Evolutionary conservation across 495 filamentous ascomycete species (phyloP).

Genomic region (Chaetomidium leptoderma): DNA sequence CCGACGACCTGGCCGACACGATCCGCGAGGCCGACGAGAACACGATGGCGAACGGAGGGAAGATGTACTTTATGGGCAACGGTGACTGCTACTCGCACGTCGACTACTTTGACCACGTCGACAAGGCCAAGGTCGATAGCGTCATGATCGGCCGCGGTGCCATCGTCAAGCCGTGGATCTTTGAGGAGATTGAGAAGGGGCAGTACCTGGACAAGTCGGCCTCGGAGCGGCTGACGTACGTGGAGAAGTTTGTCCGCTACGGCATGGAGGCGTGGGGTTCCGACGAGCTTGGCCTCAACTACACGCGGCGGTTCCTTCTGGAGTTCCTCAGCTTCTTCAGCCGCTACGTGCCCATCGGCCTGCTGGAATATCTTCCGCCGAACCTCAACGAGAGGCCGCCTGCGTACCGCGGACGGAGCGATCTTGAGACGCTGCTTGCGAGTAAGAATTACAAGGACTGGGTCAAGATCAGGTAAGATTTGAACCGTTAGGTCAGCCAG

Average conservation of each 20-base stretch:
- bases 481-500: too few relatives aligned
- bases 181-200: conserved; percentile 86
- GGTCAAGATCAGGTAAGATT: conserved; percentile 90
- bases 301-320: conserved; percentile 81
- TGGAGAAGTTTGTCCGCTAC: conserved; percentile 84
- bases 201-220: conserved; percentile 95
- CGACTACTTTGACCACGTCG: conserved; percentile 77
- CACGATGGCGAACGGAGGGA: conserved; percentile 54
- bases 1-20: conserved; percentile 65
- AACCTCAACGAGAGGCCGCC: conserved; percentile 83
- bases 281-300: conserved; percentile 87
- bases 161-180: conserved; percentile 94
- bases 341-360: conserved; percentile 84
- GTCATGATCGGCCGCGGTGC: conserved; percentile 92
- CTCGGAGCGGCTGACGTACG: conserved; percentile 73
- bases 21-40: conserved; percentile 66
- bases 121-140: conserved; percentile 70
- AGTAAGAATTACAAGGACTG: conserved; percentile 92
- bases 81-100: conserved; percentile 92
- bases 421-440: conserved; percentile 83
- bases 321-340: conserved; percentile 92
- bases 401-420: conserved; percentile 73
- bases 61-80: conserved; percentile 89
- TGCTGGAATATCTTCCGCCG: conserved; percentile 83
- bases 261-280: conserved; percentile 92